These are phyloP conservation scores for Leishmania mexicana DNA, from an alignment of 208 protist genomes.

Conservation along the genomic window DNA sequence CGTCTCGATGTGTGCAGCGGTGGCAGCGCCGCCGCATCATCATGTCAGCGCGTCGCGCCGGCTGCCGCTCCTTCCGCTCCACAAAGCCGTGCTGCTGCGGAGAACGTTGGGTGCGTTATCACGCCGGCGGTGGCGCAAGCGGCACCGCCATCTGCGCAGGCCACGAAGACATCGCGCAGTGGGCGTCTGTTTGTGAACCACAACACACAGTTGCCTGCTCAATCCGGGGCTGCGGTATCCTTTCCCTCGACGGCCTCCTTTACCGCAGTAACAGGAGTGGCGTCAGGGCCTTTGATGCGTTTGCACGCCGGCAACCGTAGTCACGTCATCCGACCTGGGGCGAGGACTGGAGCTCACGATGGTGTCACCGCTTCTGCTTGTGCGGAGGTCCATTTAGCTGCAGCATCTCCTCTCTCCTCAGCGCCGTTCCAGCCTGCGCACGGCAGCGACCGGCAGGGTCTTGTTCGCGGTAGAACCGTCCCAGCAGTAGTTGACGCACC, in stretches of 20 bases:
- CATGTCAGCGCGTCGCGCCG: not conserved
- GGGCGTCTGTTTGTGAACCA: constrained; percentile 29
- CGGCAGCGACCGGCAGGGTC: constrained; percentile 9
- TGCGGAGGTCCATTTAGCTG: not conserved
- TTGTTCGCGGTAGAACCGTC: constrained; percentile 19
- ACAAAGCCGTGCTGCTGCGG: not conserved
- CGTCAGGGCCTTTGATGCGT: not conserved
- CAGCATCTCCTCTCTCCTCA: not conserved
- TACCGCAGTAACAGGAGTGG: not conserved
- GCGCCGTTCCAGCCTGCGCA: not conserved
- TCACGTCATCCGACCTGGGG: not conserved
- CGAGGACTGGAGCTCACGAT: not conserved
- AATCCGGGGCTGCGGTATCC: not conserved
- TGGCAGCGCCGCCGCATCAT: not conserved
- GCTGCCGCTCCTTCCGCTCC: not conserved
- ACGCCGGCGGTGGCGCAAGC: constrained; percentile 3
- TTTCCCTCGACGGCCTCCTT: not conserved
- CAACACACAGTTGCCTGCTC: constrained; percentile 5
- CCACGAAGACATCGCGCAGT: constrained; percentile 7
- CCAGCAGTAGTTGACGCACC: not conserved
- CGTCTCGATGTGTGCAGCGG: constrained; percentile 9
- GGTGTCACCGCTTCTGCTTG: not conserved
- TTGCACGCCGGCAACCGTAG: not conserved
- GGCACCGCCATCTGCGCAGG: not conserved
- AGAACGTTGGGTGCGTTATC: not conserved